Conservation (phyloP, 2,329 filamentous ascomycete genomes). For the Phaeophleospora eucalypticola region DNA sequence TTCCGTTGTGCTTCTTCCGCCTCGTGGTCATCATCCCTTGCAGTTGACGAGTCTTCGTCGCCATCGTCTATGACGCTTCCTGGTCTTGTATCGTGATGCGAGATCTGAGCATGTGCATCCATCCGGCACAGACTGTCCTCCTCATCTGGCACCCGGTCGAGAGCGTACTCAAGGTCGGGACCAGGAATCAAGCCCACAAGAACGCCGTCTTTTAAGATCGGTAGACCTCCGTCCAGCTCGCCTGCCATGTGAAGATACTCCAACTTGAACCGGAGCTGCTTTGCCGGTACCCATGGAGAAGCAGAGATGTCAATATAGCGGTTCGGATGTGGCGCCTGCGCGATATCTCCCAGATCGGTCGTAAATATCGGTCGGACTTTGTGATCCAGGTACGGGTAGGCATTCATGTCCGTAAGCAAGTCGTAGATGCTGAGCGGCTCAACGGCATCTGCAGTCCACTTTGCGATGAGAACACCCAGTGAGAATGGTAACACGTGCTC, state of each 20-base stretch:
- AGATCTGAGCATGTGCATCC: conserved; percentile 57
- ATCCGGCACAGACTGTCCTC: conserved; percentile 79
- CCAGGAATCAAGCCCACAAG: conserved; percentile 89
- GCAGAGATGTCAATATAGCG: conserved; percentile 83
- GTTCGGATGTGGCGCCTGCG: conserved; percentile 68
- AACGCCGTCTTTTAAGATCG: conserved; percentile 73
- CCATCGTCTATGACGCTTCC: conserved; percentile 5
- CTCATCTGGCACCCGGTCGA: conserved; percentile 71
- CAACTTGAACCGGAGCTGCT: conserved; percentile 72
- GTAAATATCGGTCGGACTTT: conserved; percentile 91
- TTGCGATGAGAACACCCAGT: conserved; percentile 84
- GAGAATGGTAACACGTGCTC: conserved; percentile 96
- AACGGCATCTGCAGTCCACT: conserved; percentile 95
- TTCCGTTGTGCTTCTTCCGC: conserved; percentile 5
- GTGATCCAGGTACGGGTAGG: conserved; percentile 95
- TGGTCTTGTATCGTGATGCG: conserved; percentile 25
- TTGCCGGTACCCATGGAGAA: conserved; percentile 74
- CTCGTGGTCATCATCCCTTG: conserved; percentile 9
- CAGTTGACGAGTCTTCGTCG: conserved; percentile 8
- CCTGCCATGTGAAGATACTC: conserved; percentile 77
- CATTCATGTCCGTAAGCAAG: conserved; percentile 92
- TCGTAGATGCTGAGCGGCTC: conserved; percentile 96
- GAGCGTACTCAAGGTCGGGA: conserved; percentile 86
- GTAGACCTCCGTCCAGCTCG: conserved; percentile 86
- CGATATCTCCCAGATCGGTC: conserved; percentile 80